Base-by-base conservation (phyloP, 1,284 basidiomycete genomes). In the Fomitopsis palustris region DNA sequence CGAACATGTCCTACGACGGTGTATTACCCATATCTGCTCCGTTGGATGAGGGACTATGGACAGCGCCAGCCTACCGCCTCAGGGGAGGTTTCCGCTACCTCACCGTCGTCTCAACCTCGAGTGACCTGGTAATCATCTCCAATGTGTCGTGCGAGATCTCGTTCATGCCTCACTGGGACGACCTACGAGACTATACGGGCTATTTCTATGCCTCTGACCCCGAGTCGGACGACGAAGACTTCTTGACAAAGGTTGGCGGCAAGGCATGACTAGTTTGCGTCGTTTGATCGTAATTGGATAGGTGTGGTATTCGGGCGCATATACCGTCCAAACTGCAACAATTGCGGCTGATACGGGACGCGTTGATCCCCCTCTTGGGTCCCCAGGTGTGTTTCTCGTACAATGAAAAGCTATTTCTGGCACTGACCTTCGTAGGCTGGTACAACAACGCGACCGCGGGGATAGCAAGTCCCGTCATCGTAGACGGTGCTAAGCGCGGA, bases 271-370 rank as follows among this genome's bases (percentile, higher is more conserved):
- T 33, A 19, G 47, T 25, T 25, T 33, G 27, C 2, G 58, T 9
- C 10, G 14, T 17, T 10, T 33, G 56, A 25, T 19, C 29, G 60
- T 37, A 37, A 25, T 39, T 41, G 38, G 49, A n/a, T 37, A 72
- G 81, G 75, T 84, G 3, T 86, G 84, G 83, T 85, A 84, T 65
- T 76, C 83, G 0, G 84, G 84, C 6, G 83, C 83, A 8, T 86
- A 85, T 64, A 86, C 83, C 0, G 81, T 86, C 7, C 83, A 86
- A 65, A 84, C 83, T 0, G 83, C 83, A 59, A 81, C 79, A 0
- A 80, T 85, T 0, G 74, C 83, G 0, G 59, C 84, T 16, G 60
- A 85, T 61, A 83, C 81, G 0, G 84, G 83, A 4, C 71, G 84
- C 16, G 69, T 77, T 56, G 76, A 83, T 0, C 82, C 82, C 0